Evolutionary conservation across 1,284 basidiomycete species (phyloP).

Genomic region (Gomphus bonarii): DNA sequence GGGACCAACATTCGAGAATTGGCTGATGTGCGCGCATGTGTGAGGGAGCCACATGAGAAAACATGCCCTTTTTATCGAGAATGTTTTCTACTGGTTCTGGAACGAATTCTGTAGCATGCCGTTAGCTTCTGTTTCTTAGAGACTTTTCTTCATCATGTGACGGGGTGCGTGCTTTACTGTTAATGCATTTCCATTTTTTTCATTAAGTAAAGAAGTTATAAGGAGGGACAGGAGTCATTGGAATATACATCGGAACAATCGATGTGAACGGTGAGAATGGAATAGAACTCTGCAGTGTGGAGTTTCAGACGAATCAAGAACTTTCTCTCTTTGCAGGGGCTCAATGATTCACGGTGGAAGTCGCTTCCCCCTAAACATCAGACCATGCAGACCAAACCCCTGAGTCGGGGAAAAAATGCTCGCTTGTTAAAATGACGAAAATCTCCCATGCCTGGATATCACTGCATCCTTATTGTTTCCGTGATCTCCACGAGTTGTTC

Average conservation of each 20-base stretch:
- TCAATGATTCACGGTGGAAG: no score
- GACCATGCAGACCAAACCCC: no score
- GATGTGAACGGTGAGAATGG: no score
- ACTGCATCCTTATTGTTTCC: neutral
- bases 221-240: neutral
- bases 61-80: neutral
- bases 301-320: no score
- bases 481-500: neutral
- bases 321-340: no score
- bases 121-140: neutral
- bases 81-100: neutral
- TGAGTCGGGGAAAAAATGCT: no score
- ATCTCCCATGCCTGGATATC: no score
- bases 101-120: neutral
- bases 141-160: neutral
- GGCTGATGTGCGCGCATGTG: neutral
- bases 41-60: neutral
- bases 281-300: no score
- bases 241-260: no score
- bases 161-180: neutral
- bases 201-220: neutral
- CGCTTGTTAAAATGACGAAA: no score
- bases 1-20: neutral
- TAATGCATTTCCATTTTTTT: neutral
- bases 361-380: no score